phyloP scores from a whole-genome alignment of 371 early-diverging fungal species.

The Mortierella sp. region DNA sequence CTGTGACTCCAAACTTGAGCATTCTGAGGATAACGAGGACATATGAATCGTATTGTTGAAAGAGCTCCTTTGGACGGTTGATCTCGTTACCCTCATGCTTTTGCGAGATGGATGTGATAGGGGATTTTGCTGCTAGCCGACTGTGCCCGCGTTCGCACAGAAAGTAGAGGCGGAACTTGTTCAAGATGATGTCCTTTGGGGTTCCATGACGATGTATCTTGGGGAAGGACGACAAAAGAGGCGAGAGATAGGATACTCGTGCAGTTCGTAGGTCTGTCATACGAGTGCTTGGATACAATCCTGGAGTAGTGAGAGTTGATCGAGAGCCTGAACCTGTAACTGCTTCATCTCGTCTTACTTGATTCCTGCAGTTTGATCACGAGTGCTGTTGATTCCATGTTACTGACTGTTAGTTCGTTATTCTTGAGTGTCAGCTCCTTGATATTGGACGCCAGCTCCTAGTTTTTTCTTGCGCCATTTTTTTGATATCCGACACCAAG shows the following conservation, averaged over 20 bases:
- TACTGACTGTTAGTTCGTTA: too few relatives aligned
- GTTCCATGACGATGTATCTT: not conserved
- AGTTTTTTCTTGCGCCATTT: too few relatives aligned
- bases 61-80: conserved; percentile 15
- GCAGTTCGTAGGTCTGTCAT: not conserved
- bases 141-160: conserved; percentile 37
- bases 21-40: conserved; percentile 26
- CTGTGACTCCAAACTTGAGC: conserved; percentile 27
- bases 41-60: conserved; percentile 17
- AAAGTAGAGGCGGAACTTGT: conserved; percentile 29
- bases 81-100: conserved; percentile 23
- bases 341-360: not conserved
- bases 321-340: not conserved
- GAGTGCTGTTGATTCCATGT: too few relatives aligned
- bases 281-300: not conserved
- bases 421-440: too few relatives aligned
- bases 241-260: conserved; percentile 3
- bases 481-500: too few relatives aligned
- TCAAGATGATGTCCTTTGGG: not conserved
- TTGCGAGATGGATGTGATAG: conserved; percentile 32
- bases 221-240: not conserved
- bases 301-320: not conserved
- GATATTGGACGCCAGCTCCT: not conserved
- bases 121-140: conserved; percentile 9
- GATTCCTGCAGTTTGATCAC: not conserved